Evolutionary conservation across 2,329 filamentous ascomycete genomes (phyloP), one percentile per base, ranked within the genome.

Genomic region (Microcera coccophila): DNA sequence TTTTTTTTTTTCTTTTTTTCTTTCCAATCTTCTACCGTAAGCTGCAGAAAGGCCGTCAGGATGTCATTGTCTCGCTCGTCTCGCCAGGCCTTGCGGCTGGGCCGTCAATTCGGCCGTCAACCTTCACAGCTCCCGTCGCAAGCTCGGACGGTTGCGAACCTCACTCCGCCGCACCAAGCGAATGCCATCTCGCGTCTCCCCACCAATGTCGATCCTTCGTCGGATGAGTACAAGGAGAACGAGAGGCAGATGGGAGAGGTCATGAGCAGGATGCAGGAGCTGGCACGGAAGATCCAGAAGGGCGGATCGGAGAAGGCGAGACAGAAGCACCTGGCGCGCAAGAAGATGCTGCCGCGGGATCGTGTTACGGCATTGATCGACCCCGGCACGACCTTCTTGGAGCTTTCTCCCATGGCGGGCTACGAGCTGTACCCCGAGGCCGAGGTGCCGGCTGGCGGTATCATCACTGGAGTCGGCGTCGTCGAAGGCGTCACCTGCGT

Each of bases 341-440:
- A 88, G 51, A 97, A 97, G 76, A 95, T 97, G 90, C 76, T 98
- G 43, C 89, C 90, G 3, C 75, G 93, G 52, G 91, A 97, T 65
- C 83, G 91, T 24, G 81, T 98, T 41, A 86, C 89, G 0, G 86
- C 89, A 4, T 72, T 98, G 50, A 78, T 96, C 49, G 91, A 98
- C 61, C 85, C 88, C 0, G 90, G 90, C 4, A 91, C 88, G 2
- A 85, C 86, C 0, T 97, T 98, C 62, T 68, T 98, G 48, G 91
- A 98, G 69, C 75, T 98, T n/a, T 94, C 88, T 15, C 81, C 90
- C n/a, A 74, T 97, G 57, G 91, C 91, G 0, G 91, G 87, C 14
- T 78, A 95, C 61, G 83, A 87, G 45, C 74, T 96, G 39, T 97
- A 97, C 61, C 79, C 83, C 0, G 88, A 85, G 43, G 90, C 91